Evolutionary conservation across 345 rosid species (phyloP), one percentile per base, ranked within the genome.

Genomic region (Gossypium australe): DNA sequence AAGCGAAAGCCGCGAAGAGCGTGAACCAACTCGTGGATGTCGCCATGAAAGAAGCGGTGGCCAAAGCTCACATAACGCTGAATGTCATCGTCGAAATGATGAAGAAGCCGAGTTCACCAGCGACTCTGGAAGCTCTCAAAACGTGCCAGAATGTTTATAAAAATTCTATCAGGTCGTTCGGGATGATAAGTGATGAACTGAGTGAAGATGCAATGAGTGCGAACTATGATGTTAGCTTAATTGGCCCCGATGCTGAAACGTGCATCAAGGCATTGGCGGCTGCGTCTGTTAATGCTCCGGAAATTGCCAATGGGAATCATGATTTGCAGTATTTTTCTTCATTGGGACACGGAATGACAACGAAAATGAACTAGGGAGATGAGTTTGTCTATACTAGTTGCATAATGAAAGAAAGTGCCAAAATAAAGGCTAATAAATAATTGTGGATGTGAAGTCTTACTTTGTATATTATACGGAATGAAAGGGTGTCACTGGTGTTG

Each of bases 401-500:
- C 20, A 9, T 34, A 53, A 17, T 0, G 11, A 8, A 62, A 62
- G 41, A 34, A 57, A 11, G 7, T 10, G 61, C 63, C 63, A 22
- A 58, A 52, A 56, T 20, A 55, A 10, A 11, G 24, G 11, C 24
- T 4, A 24, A 24, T 4, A 22, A 57, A 11, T 24, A 58, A 24
- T 11, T 3, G 34, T 24, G 34, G 63, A 24, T 58, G 16, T 58
- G 25, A 22, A 7, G 63, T 58, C 16, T 58, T 58, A 38, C 7
- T 58, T 58, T 58, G 29, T 22, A 62, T 51, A 17, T 41, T 65
- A 43, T 27, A 43, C 8, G 29, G 2, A 65, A 43, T 43, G 69
- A 41, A 41, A 65, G 16, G 69, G 69, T 65, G 63, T 43, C 11
- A n/a, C 11, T 65, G 69, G 7, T 43, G 69, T 65, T 43, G 69